Percentiles rank a stretch among this genome's conserved stretches.
These are phyloP conservation scores for Guillardia theta DNA, from an alignment of 78 protist species.

Conservation along the genomic window DNA sequence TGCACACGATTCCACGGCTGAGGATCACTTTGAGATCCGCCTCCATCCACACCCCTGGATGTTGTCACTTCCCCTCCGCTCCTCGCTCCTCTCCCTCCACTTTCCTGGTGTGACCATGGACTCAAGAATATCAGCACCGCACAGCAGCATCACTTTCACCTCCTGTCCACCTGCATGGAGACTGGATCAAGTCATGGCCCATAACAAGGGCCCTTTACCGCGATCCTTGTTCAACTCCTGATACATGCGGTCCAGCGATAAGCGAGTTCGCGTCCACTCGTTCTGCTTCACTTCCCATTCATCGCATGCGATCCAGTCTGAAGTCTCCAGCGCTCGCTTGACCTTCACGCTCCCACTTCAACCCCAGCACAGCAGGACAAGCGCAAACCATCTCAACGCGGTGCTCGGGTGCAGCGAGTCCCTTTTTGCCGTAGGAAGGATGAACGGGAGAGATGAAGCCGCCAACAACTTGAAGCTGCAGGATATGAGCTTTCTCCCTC, in stretches of 20 bases:
- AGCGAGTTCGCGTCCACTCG: background rate
- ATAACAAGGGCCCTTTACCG: background rate
- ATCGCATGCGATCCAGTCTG: background rate
- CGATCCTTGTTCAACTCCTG: background rate
- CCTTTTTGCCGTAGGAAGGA: background rate
- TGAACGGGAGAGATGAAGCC: constrained; percentile 18
- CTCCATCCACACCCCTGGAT: background rate
- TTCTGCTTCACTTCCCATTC: constrained; percentile 21
- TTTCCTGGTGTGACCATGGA: background rate
- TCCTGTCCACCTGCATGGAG: background rate
- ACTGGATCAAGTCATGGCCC: background rate
- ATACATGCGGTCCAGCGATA: background rate
- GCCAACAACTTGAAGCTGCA: background rate
- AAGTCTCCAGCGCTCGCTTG: background rate
- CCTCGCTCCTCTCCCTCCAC: background rate
- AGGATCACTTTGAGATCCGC: background rate
- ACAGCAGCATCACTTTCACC: background rate
- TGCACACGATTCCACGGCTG: background rate
- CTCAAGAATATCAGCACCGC: constrained; percentile 26
- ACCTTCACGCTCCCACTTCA: no score
- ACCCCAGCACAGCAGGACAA: no score
- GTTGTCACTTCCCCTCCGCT: background rate
- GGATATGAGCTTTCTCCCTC: background rate
- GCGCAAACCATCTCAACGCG: background rate
- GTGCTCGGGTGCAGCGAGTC: background rate